Conservation (phyloP, 1,284 basidiomycete genomes). For the Phylloporus sp. region DNA sequence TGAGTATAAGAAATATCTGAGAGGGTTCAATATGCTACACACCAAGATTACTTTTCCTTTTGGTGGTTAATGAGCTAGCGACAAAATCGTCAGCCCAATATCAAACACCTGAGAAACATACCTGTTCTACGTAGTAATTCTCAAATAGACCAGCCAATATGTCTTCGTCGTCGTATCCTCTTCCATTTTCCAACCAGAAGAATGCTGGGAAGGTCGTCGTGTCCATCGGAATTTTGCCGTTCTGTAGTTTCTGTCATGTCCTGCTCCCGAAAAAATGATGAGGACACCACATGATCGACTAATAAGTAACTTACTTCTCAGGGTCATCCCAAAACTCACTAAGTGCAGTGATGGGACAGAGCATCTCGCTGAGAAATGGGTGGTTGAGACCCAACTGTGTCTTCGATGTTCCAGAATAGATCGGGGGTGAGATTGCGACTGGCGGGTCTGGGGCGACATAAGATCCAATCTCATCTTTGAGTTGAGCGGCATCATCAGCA, state of each 20-base stretch:
- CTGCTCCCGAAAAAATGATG: not conserved
- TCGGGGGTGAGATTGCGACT: not conserved
- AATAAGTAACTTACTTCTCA: not conserved
- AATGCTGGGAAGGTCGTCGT: not conserved
- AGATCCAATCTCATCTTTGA: slow-evolving; percentile 1
- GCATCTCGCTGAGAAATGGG: not conserved
- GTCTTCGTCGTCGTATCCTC: not conserved
- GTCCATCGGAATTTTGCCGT: not conserved
- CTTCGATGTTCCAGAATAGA: not conserved
- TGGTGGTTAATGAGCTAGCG: not conserved
- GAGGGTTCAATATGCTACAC: not conserved
- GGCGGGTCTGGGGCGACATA: not conserved
- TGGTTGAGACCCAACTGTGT: not conserved
- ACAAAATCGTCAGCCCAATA: not conserved
- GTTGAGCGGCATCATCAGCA: not conserved
- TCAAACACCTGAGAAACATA: not conserved
- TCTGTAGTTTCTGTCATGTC: not conserved
- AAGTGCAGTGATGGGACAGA: not conserved
- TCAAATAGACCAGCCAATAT: not conserved
- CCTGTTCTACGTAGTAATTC: not conserved
- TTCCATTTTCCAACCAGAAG: not conserved
- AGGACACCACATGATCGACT: not conserved
- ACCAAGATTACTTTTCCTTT: not conserved
- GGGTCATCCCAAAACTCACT: not conserved
- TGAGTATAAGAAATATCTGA: too few species aligned